A percentile compares a stretch with the other conserved stretches of the same genome.
Conservation (phyloP, 495 filamentous ascomycete species). For the Penicillium turbatum region DNA sequence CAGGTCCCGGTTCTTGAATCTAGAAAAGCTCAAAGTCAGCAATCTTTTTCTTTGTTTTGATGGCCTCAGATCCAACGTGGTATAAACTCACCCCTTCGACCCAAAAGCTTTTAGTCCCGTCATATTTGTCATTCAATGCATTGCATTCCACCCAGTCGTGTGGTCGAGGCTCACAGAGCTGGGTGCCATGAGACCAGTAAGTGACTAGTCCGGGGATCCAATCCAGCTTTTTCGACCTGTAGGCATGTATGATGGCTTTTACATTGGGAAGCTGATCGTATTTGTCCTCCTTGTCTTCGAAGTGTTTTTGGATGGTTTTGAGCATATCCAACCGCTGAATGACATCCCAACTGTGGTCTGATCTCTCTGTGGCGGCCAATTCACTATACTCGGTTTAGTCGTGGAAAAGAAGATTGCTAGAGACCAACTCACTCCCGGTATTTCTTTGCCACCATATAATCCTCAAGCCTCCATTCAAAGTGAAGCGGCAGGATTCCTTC, state of each 20-base stretch:
- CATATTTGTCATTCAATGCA: not conserved
- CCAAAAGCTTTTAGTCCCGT: not conserved
- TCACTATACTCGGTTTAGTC: no score
- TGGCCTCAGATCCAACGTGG: no score
- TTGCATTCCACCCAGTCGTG: not conserved
- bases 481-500: not conserved
- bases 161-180: slow-evolving; percentile 2
- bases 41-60: no score
- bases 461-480: not conserved
- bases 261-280: not conserved
- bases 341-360: not conserved
- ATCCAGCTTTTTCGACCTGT: not conserved
- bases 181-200: slow-evolving; percentile 3
- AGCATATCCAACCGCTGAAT: not conserved
- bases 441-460: not conserved
- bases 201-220: not conserved
- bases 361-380: not conserved
- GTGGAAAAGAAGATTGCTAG: no score
- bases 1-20: no score
- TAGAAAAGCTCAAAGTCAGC: no score
- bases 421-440: not conserved
- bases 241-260: not conserved
- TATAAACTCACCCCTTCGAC: not conserved
- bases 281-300: not conserved
- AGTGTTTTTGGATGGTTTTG: not conserved